Evolutionary conservation across 345 rosid genomes (phyloP).

Genomic region (Leavenworthia alabamica): DNA sequence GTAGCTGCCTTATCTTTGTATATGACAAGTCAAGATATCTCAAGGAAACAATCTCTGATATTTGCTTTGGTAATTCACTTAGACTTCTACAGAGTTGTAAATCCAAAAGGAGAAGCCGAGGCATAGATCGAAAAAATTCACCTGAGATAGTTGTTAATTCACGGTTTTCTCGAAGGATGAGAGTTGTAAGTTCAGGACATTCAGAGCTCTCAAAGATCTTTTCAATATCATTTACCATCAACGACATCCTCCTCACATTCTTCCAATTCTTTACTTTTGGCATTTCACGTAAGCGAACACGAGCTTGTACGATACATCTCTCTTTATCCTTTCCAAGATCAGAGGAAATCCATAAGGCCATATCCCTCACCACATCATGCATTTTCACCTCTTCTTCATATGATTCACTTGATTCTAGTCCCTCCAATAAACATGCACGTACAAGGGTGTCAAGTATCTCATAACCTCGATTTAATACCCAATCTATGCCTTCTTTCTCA

Average conservation of each 20-base stretch:
- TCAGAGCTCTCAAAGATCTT: too few species aligned
- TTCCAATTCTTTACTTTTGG: not conserved
- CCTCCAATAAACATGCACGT: not conserved
- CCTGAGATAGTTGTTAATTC: too few species aligned
- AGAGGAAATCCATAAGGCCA: not conserved
- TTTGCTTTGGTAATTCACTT: too few species aligned
- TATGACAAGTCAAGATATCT: too few species aligned
- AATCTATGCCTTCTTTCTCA: not conserved
- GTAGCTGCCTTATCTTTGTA: too few species aligned
- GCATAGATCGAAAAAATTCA: too few species aligned
- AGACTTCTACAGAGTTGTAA: too few species aligned
- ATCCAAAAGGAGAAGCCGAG: too few species aligned
- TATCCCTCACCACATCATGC: slow-evolving; percentile 1
- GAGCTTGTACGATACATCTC: not conserved
- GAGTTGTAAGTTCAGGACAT: too few species aligned
- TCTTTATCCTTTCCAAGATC: not conserved
- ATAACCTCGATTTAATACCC: not conserved
- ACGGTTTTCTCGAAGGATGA: too few species aligned
- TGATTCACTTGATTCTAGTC: not conserved
- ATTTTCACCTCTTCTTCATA: not conserved
- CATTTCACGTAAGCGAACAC: not conserved
- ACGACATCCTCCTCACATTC: not conserved
- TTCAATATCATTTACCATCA: too few species aligned
- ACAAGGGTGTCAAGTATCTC: not conserved
- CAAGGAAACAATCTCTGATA: too few species aligned